Evolutionary conservation across 495 filamentous ascomycete genomes (phyloP).

Genomic region (Jackrogersella minutella): DNA sequence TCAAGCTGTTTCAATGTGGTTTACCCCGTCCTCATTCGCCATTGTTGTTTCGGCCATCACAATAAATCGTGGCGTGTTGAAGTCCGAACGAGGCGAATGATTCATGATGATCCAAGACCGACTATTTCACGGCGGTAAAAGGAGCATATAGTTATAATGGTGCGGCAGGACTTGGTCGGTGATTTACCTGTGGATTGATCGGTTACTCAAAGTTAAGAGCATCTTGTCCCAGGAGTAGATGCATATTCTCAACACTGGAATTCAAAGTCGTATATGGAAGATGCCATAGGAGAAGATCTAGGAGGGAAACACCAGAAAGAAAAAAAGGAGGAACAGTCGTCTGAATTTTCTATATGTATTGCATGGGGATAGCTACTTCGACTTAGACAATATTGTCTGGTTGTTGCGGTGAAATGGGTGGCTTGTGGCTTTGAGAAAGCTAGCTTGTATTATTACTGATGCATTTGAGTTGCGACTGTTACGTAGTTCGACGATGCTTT

Average conservation of each 20-base stretch:
- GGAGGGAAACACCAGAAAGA: neutral
- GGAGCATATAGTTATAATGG: constrained; percentile 3
- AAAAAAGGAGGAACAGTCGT: constrained; percentile 7
- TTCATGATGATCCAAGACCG: constrained; percentile 1
- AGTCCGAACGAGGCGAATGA: neutral
- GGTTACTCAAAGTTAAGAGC: neutral
- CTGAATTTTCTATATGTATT: constrained; percentile 21
- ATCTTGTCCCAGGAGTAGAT: neutral
- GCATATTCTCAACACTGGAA: neutral
- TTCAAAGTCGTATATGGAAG: neutral
- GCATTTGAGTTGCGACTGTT: constrained; percentile 16
- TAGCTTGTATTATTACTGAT: constrained; percentile 8
- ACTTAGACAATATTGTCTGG: constrained; percentile 2
- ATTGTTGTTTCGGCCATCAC: constrained; percentile 4
- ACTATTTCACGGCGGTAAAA: neutral
- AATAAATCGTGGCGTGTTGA: neutral
- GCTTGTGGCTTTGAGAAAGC: constrained; percentile 19
- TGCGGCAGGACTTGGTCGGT: neutral
- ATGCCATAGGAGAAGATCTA: neutral
- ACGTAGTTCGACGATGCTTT: neutral
- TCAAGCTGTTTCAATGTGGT: neutral
- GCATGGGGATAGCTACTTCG: neutral
- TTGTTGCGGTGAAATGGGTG: constrained; percentile 6
- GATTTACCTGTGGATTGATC: constrained; percentile 5
- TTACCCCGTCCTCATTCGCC: neutral